Evolutionary conservation across 192 early-diverging fungal genomes (phyloP).

Genomic region (Coemansia sp.): DNA sequence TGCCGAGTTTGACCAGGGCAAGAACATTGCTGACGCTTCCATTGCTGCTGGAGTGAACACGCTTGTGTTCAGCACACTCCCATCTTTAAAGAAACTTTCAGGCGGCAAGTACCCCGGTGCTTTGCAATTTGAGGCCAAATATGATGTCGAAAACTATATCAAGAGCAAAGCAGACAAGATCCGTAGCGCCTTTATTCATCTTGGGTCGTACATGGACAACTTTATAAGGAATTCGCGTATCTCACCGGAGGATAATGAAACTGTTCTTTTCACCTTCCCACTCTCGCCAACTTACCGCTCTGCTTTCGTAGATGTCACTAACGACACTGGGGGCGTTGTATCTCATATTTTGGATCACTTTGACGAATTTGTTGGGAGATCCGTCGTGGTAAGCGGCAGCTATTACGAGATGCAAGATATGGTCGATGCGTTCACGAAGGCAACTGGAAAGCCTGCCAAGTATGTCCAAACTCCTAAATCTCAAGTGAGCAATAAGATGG

Average conservation of each 20-base stretch:
- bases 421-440: slow-evolving; percentile 17
- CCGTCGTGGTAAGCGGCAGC: slow-evolving; percentile 15
- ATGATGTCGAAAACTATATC: slow-evolving; percentile 13
- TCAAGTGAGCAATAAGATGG: slow-evolving; percentile 1
- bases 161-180: slow-evolving; percentile 5
- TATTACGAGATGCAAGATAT: slow-evolving; percentile 18
- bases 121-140: slow-evolving; percentile 21
- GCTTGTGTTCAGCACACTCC: slow-evolving; percentile 21
- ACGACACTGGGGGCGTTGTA: slow-evolving; percentile 14
- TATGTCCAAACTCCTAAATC: slow-evolving; percentile 13
- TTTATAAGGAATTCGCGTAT: slow-evolving; percentile 4
- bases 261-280: slow-evolving; percentile 5
- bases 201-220: slow-evolving; percentile 11
- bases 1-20: slow-evolving; percentile 1
- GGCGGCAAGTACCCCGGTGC: slow-evolving; percentile 16
- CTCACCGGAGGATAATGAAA: slow-evolving; percentile 9
- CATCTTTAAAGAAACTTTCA: slow-evolving; percentile 10
- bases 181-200: neutral
- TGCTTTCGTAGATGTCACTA: slow-evolving; percentile 5
- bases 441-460: slow-evolving; percentile 14
- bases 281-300: neutral
- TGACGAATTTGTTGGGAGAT: slow-evolving; percentile 9
- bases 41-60: slow-evolving; percentile 3
- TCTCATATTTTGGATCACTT: slow-evolving; percentile 5
- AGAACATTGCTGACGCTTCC: slow-evolving; percentile 17